Base-by-base conservation (phyloP, 2,329 filamentous ascomycete genomes). In the Colletotrichum godetiae region DNA sequence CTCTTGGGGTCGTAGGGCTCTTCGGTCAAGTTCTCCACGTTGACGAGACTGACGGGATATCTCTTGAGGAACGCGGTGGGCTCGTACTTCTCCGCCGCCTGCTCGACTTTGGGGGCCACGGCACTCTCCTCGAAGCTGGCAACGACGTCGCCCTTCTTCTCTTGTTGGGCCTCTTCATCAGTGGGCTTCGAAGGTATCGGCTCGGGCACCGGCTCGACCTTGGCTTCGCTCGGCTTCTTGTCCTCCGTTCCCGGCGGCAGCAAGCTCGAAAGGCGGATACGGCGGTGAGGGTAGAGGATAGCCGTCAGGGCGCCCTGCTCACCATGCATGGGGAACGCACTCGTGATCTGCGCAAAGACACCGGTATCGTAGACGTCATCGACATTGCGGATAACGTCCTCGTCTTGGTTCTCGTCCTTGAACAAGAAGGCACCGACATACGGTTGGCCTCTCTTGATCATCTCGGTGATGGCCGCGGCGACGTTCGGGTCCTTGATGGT, bases 291-390 rank as follows among this genome's bases (percentile, higher is more conserved):
- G 81, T 99, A 99, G 22, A 99, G 87, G 52, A 99, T 97, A 29
- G 95, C 95, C 5, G 97, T 98, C 78, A 99, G 87, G 69, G 92
- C 93, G 62, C 92, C 92, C 76, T 95, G 93, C 78, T 97, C 95
- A 15, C 95, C 95, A 74, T 94, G 91, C 3, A 97, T 93, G 19
- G 97, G 95, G 80, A 98, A 98, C 3, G 95, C 94, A 80, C 96
- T 98, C 1, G 97, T 99, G 76, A 99, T 95, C 81, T 99, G 97
- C 60, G 97, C 97, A 82, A 99, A 99, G 1, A 98, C 97, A 74
- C 97, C 97, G 19, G 97, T 94, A 77, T 98, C 95, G 83, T 99
- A 94, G 35, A 99, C 96, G 78, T 99, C 97, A 74, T 95, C 93
- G 33, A 93, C 87, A 76, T 92, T 95, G 76, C 96, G 94, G 80